Base-by-base conservation (phyloP, 164 flowering plant species). In the Chloranthus sessilifolius region DNA sequence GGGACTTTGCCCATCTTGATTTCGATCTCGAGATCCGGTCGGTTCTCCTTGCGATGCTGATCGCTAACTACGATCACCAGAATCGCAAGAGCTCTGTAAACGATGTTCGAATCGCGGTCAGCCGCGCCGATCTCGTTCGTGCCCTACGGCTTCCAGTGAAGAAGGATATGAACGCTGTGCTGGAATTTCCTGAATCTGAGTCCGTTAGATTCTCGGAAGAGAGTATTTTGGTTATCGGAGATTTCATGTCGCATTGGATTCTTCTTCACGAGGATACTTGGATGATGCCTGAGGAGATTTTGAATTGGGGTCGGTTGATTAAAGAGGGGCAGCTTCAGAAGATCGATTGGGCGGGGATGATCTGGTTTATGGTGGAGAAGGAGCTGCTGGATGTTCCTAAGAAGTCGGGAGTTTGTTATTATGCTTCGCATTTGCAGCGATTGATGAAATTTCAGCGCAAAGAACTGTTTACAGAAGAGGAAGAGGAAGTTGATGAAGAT, bases 301-400 rank as follows among this genome's bases (percentile, higher is more conserved):
- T 76, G 65, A 55, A 49, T 4, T 70, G 71, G 73, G 67, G 27
- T 8, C 56, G 55, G 52, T 26, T 43, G 55, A 74, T 94, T 5
- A 80, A 61, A 43, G 84, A 82, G 33, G 95, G 92, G 47, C 70
- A 70, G 28, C 79, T 79, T 0, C 84, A 84, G 68, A 87, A 68
- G 68, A 72, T 94, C 34, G 95, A 84, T 61, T 87, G 95, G 89
- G 78, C 92, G 0, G 53, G 71, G 0, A 51, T 94, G 74, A 33
- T 94, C 5, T 94, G 99, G 99, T 77, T 55, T 58, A 94, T 94
- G 99, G 79, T 86, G 50, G 95, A 84, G 77, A 86, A 79, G 70
- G 99, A 94, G 71, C 51, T 94, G 53, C 16, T 10, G 25, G 72
- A 68, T 17, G 79, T 62, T 16, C 30, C 41, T 0, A n/a, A n/a